Base-by-base conservation (phyloP, 179 eudicot species). In the Silene noctiflora region DNA sequence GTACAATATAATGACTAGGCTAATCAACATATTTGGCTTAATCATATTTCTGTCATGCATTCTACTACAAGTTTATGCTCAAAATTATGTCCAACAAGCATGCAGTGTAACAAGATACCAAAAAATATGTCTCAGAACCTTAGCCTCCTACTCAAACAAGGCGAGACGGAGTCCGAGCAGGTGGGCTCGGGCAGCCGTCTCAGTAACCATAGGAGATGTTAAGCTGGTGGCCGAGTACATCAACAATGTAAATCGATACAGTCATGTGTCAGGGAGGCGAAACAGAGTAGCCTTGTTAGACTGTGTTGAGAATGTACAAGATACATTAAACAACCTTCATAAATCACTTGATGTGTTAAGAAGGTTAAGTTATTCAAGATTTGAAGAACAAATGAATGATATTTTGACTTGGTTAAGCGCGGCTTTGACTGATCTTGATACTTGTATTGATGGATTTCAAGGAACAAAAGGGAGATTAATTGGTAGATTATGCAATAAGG, bases 161-260 rank as follows among this genome's bases (percentile, higher is more conserved):
- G 97, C 97, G 48, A 84, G 69, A 46, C 67, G 64, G 6, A 85
- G 83, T 77, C 94, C 94, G 2, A 76, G 60, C 4, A 78, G 10
- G 67, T 92, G 96, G 97, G 92, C 96, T 0, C 82, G 92, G 6
- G 94, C 87, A 0, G 89, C 87, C 21, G 90, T 91, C 13, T 89
- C 94, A 0, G 94, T 92, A 5, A 85, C 94, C 14, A 82, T 91
- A 2, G 75, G 76, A 0, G 91, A 83, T 79, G 88, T 88, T 31
- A 87, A 88, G 76, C 44, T 2, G 5, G 85, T 85, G 20, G 79
- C 82, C 4, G 39, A 55, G 2, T 84, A 79, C 74, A 25, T 89
- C 31, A 33, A 59, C 12, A 70, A 60, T 0, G 17, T 85, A 53
- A 82, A 60, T 31, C 77, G 20, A 4, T 46, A 42, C 3, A 67